A percentile compares a stretch with the other conserved stretches of the same genome.
These are phyloP conservation scores for Scutellospora calospora DNA, from an alignment of 371 early-diverging fungal genomes.

Conservation along the genomic window DNA sequence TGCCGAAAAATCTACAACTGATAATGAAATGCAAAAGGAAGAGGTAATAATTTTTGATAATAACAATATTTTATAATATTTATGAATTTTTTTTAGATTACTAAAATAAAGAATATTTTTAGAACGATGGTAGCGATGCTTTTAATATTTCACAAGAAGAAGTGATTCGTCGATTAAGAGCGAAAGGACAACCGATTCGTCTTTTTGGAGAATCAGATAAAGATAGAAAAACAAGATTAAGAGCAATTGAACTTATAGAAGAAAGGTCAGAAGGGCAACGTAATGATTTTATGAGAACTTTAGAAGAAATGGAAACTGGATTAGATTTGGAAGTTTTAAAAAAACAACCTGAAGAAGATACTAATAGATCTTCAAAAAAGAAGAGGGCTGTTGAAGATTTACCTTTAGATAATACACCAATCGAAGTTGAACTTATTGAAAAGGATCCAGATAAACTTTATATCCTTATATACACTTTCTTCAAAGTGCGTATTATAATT, in stretches of 20 bases:
- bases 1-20: slow-evolving; percentile 34
- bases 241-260: slow-evolving; percentile 86
- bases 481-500: slow-evolving; percentile 58
- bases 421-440: slow-evolving; percentile 72
- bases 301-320: slow-evolving; percentile 88
- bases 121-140: slow-evolving; percentile 53
- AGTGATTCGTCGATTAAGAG: slow-evolving; percentile 83
- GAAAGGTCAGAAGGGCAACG: slow-evolving; percentile 88
- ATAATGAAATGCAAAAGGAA: slow-evolving; percentile 9
- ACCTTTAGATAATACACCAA: slow-evolving; percentile 64
- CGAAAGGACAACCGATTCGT: slow-evolving; percentile 91
- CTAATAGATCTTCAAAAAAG: slow-evolving; percentile 42
- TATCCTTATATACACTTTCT: slow-evolving; percentile 83
- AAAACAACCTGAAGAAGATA: slow-evolving; percentile 58
- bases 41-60: slow-evolving; percentile 5
- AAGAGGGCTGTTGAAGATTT: slow-evolving; percentile 57
- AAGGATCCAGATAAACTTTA: slow-evolving; percentile 79
- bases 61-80: background rate
- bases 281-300: slow-evolving; percentile 86
- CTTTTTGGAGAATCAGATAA: slow-evolving; percentile 92
- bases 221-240: slow-evolving; percentile 84
- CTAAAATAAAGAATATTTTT: background rate
- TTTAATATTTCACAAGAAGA: slow-evolving; percentile 82
- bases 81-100: background rate
- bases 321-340: slow-evolving; percentile 79